Conservation (phyloP, 345 rosid species). For the Trapa bicornis region DNA sequence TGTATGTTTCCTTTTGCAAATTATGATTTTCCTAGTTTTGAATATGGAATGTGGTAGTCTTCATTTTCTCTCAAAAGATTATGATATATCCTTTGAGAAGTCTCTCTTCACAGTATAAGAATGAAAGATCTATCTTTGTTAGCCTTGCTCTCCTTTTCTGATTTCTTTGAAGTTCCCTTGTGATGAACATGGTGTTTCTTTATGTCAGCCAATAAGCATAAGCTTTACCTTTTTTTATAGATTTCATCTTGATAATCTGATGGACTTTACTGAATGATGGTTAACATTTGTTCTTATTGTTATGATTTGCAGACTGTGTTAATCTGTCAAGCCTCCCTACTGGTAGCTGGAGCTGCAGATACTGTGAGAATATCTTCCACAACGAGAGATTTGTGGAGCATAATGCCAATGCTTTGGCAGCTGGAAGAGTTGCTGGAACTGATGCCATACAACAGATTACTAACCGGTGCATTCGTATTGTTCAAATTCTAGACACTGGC, state of each 20-base stretch:
- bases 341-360: constrained; percentile 77
- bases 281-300: not conserved
- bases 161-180: not conserved
- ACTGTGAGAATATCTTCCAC: constrained; percentile 46
- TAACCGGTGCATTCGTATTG: constrained; percentile 76
- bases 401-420: constrained; percentile 76
- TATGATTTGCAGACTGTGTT: constrained; percentile 36
- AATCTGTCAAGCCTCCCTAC: constrained; percentile 40
- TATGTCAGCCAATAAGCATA: not conserved
- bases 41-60: not conserved
- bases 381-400: constrained; percentile 59
- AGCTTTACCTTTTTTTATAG: not conserved
- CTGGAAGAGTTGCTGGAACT: constrained; percentile 78
- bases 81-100: not conserved
- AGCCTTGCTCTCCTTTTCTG: not conserved
- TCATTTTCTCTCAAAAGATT: not conserved
- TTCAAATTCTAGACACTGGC: constrained; percentile 43
- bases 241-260: not conserved
- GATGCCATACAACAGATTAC: constrained; percentile 84
- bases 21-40: not conserved
- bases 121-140: not conserved
- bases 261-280: not conserved
- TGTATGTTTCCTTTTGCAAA: not conserved
- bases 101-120: not conserved
- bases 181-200: not conserved